Evolutionary conservation across 148 eudicot genomes (phyloP).

Genomic region (Silene conica): DNA sequence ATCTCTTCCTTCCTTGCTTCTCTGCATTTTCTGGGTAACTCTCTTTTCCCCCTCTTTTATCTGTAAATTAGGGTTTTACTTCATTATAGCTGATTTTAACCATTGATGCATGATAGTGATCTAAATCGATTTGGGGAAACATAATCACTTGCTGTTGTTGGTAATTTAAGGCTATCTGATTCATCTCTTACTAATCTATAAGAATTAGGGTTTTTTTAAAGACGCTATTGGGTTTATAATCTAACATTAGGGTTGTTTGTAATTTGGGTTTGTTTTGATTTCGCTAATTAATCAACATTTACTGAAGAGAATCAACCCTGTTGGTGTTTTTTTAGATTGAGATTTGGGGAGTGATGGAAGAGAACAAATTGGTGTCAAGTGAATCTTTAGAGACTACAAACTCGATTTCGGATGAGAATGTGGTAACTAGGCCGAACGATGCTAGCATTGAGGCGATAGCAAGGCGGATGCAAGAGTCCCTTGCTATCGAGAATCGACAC

Average conservation of each 20-base stretch:
- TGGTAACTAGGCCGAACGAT: slow-evolving; percentile 26
- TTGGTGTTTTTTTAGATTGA: not conserved
- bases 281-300: not conserved
- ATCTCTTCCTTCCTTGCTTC: not conserved
- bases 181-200: not conserved
- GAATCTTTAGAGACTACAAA: slow-evolving; percentile 26
- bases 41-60: not conserved
- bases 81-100: not conserved
- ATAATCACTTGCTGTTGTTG: not conserved
- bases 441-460: slow-evolving; percentile 37
- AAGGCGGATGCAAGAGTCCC: slow-evolving; percentile 54
- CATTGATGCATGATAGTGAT: not conserved
- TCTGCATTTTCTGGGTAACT: not conserved
- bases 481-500: slow-evolving; percentile 47
- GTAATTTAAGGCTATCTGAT: not conserved
- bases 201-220: not conserved
- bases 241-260: too few relatives aligned
- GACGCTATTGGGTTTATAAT: not conserved
- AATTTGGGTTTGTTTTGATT: not conserved
- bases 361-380: slow-evolving; percentile 24
- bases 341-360: slow-evolving; percentile 38
- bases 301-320: not conserved
- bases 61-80: not conserved
- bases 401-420: slow-evolving; percentile 28
- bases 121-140: too few relatives aligned